Conservation (phyloP, 2,329 filamentous ascomycete species). For the Colletotrichum sp. region DNA sequence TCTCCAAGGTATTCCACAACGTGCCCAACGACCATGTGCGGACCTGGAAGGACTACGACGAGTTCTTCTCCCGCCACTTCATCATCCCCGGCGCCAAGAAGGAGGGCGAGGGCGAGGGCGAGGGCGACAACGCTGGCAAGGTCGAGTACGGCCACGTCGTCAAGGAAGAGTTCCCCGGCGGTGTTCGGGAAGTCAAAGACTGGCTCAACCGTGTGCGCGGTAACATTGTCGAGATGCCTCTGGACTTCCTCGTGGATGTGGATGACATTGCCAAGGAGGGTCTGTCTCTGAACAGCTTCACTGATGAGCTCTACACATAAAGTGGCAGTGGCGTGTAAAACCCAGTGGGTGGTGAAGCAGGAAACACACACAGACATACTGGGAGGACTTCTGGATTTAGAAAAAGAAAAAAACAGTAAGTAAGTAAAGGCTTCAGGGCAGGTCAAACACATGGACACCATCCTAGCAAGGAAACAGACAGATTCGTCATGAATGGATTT, state of each 20-base stretch:
- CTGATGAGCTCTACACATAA: conserved; percentile 74
- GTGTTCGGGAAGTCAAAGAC: conserved; percentile 76
- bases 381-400: neutral
- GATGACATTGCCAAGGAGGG: conserved; percentile 88
- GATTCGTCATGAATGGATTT: neutral
- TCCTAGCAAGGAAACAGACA: neutral
- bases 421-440: neutral
- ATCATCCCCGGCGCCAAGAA: conserved; percentile 55
- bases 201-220: conserved; percentile 71
- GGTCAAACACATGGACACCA: neutral
- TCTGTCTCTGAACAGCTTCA: conserved; percentile 73
- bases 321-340: neutral
- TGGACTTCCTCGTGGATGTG: conserved; percentile 82
- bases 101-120: conserved; percentile 37
- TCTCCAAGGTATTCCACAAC: conserved; percentile 80
- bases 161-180: conserved; percentile 75
- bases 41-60: conserved; percentile 76
- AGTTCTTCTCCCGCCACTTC: conserved; percentile 74
- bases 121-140: conserved; percentile 46
- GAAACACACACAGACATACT: neutral
- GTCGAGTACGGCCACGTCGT: conserved; percentile 91
- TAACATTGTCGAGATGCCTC: conserved; percentile 86
- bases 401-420: neutral
- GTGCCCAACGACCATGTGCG: conserved; percentile 73
- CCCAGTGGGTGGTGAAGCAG: neutral